Evolutionary conservation across 2,329 filamentous ascomycete genomes (phyloP).

Genomic region (Lizonia empirigonia): DNA sequence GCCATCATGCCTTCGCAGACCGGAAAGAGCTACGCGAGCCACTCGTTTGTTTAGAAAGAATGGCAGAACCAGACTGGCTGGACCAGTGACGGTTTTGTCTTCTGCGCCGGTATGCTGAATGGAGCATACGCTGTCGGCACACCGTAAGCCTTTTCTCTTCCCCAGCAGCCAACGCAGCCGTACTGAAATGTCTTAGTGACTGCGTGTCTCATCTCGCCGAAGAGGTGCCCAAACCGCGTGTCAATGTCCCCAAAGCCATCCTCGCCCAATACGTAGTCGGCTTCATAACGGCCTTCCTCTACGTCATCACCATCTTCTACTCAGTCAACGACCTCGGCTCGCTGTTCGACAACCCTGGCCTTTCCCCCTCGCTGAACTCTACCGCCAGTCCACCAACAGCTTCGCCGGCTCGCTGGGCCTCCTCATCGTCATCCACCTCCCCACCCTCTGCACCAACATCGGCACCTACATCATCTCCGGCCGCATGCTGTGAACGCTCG

Average conservation of each 20-base stretch:
- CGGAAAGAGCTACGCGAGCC: constrained; percentile 50
- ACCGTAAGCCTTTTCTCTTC: constrained; percentile 42
- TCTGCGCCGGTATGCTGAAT: constrained; percentile 69
- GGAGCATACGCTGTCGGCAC: constrained; percentile 71
- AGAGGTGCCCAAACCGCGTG: constrained; percentile 44
- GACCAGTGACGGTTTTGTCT: constrained; percentile 64
- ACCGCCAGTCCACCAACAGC: constrained; percentile 56
- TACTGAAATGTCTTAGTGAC: constrained; percentile 51
- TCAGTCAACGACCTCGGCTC: constrained; percentile 63
- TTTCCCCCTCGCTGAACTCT: constrained; percentile 71
- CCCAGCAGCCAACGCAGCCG: neutral
- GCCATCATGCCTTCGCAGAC: constrained; percentile 59
- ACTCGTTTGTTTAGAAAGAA: constrained; percentile 53
- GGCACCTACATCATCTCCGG: constrained; percentile 66
- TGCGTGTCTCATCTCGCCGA: constrained; percentile 70
- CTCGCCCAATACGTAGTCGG: constrained; percentile 47
- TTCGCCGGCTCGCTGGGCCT: constrained; percentile 51
- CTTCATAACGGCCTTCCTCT: constrained; percentile 45
- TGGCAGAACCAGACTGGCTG: constrained; percentile 56
- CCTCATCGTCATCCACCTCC: constrained; percentile 60
- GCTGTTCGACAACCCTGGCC: constrained; percentile 56
- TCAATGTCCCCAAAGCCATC: constrained; percentile 51
- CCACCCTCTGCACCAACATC: constrained; percentile 58
- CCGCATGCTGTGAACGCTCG: constrained; percentile 68
- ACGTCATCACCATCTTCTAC: constrained; percentile 57